These are phyloP conservation scores for Vitellaria paradoxa DNA, from an alignment of 179 eudicot species.

Conservation along the genomic window DNA sequence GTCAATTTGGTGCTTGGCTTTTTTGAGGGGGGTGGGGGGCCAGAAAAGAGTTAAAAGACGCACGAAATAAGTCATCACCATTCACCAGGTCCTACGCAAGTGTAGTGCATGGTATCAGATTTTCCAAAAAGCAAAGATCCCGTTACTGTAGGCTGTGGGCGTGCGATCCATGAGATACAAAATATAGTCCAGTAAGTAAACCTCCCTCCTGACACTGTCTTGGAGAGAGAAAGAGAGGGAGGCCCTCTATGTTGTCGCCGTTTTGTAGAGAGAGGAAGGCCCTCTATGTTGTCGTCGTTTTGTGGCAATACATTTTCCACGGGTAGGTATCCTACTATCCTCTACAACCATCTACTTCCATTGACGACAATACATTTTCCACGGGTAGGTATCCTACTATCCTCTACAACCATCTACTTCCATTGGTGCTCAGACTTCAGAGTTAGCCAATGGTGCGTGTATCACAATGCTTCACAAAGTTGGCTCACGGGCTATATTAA, in stretches of 20 bases:
- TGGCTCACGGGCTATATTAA: too few species aligned
- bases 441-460: too few species aligned
- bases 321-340: too few species aligned
- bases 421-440: too few species aligned
- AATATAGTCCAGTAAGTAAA: not conserved
- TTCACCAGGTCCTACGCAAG: not conserved
- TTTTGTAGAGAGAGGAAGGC: too few species aligned
- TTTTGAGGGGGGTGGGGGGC: not conserved
- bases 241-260: too few species aligned
- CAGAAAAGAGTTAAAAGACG: not conserved
- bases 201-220: not conserved
- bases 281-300: not conserved
- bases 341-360: too few species aligned
- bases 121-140: not conserved
- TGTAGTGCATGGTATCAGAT: not conserved
- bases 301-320: not conserved
- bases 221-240: too few species aligned
- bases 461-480: too few species aligned
- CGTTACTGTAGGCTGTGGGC: not conserved
- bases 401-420: too few species aligned
- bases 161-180: conserved; percentile 14
- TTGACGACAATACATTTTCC: not conserved
- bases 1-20: not conserved
- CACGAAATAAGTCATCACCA: not conserved
- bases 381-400: too few species aligned